A percentile compares a stretch with the other conserved stretches of the same genome.
phyloP scores from a whole-genome alignment of 371 early-diverging fungal genomes.

The Capniomyces stellatus region DNA sequence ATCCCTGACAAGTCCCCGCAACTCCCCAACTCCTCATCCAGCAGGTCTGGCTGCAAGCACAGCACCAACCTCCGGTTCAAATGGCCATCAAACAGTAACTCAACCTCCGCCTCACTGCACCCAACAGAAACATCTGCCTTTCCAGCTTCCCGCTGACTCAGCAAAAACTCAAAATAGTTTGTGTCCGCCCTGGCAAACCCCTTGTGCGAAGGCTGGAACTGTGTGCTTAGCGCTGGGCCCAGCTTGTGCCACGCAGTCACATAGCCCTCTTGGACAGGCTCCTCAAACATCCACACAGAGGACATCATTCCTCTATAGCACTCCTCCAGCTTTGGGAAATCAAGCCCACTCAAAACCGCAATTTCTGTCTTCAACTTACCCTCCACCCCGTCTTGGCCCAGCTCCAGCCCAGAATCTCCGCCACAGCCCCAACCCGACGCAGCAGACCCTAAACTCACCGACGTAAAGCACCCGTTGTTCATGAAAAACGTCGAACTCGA shows the following conservation, averaged over 20 bases:
- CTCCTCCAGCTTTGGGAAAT: not conserved
- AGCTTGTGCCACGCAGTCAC: not conserved
- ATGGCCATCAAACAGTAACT: not conserved
- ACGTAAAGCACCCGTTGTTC: not conserved
- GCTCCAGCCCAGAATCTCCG: too few relatives aligned
- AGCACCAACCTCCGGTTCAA: not conserved
- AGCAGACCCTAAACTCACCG: not conserved
- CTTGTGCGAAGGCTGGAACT: not conserved
- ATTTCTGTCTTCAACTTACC: too few relatives aligned
- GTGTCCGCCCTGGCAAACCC: not conserved
- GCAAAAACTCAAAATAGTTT: not conserved
- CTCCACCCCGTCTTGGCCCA: too few relatives aligned
- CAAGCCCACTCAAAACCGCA: too few relatives aligned
- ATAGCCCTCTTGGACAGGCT: not conserved
- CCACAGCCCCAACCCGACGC: too few relatives aligned
- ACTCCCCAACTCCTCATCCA: not conserved
- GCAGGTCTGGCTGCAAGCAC: not conserved
- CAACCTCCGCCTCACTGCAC: too few relatives aligned
- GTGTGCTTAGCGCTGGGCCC: not conserved
- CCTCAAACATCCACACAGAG: conserved; percentile 1
- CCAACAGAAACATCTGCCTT: too few relatives aligned
- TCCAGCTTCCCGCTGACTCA: not conserved
- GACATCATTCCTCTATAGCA: conserved; percentile 1
- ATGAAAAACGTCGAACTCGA: not conserved
- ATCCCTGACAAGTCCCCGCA: not conserved